These are phyloP conservation scores for Trichosanthes cucumerina DNA, from an alignment of 306 rosid genomes.

Conservation along the genomic window DNA sequence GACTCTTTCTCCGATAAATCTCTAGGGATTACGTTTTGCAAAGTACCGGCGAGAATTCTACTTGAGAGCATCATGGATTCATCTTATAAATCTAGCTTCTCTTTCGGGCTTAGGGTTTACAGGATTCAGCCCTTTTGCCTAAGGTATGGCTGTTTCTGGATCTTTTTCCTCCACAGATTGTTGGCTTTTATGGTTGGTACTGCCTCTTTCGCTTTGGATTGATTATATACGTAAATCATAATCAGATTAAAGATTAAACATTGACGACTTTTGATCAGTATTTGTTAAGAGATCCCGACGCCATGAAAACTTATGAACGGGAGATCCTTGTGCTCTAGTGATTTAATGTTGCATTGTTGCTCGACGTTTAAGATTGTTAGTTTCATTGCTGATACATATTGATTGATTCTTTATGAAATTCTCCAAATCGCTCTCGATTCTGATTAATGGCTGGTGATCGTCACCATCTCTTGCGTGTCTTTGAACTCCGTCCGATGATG, in stretches of 20 bases:
- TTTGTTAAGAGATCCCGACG: background rate
- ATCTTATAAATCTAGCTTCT: background rate
- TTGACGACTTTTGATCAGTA: background rate
- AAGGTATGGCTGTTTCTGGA: background rate
- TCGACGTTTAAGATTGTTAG: background rate
- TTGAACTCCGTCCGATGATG: background rate
- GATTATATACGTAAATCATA: background rate
- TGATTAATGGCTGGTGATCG: background rate
- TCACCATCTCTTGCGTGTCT: background rate
- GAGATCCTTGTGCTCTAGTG: background rate
- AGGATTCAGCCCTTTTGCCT: background rate
- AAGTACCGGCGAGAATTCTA: background rate
- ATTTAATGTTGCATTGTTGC: background rate
- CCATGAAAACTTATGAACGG: background rate
- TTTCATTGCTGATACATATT: background rate
- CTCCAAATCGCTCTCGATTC: background rate
- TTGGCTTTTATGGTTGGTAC: background rate
- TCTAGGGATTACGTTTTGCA: background rate
- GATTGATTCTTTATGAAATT: background rate
- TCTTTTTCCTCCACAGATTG: background rate
- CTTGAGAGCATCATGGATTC: background rate
- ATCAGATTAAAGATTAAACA: background rate
- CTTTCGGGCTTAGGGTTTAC: background rate
- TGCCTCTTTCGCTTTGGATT: background rate
- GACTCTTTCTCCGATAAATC: background rate